These are phyloP conservation scores for Nannochloropsis salina DNA, from an alignment of 108 stramenopile genomes.

Conservation along the genomic window DNA sequence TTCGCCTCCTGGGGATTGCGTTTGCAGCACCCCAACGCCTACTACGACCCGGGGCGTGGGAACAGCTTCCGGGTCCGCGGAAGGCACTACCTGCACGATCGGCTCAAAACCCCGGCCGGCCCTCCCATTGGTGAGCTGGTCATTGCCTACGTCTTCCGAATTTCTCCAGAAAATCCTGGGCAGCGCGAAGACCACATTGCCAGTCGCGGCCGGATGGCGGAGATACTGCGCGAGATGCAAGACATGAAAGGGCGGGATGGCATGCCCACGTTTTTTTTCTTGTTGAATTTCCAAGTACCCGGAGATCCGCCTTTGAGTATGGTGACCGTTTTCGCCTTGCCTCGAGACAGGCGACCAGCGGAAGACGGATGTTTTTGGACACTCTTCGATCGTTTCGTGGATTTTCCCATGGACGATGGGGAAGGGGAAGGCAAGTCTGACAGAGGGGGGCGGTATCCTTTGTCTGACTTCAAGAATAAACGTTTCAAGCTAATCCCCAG, in stretches of 20 bases:
- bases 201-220: slow-evolving; percentile 2
- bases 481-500: slow-evolving; percentile 59
- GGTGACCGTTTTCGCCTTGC: slow-evolving; percentile 45
- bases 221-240: background rate
- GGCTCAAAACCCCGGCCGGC: background rate
- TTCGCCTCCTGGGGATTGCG: background rate
- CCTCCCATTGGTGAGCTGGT: background rate
- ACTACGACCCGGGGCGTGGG: background rate
- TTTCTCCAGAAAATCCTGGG: background rate
- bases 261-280: slow-evolving; percentile 48
- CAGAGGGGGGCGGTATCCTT: background rate
- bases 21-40: background rate
- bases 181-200: slow-evolving; percentile 6
- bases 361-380: slow-evolving; percentile 18
- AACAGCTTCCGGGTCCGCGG: background rate
- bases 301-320: slow-evolving; percentile 46
- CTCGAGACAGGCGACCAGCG: background rate
- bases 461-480: background rate
- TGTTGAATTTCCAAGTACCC: slow-evolving; percentile 48
- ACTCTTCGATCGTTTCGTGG: background rate
- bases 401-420: background rate
- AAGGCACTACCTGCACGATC: background rate
- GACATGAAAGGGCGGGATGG: background rate
- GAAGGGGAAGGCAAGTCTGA: background rate
- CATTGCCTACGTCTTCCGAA: background rate